Percentiles rank a stretch among this genome's conserved stretches.
Evolutionary conservation across 1,284 basidiomycete species (phyloP).

Genomic region (Leccinum griseonigrum): DNA sequence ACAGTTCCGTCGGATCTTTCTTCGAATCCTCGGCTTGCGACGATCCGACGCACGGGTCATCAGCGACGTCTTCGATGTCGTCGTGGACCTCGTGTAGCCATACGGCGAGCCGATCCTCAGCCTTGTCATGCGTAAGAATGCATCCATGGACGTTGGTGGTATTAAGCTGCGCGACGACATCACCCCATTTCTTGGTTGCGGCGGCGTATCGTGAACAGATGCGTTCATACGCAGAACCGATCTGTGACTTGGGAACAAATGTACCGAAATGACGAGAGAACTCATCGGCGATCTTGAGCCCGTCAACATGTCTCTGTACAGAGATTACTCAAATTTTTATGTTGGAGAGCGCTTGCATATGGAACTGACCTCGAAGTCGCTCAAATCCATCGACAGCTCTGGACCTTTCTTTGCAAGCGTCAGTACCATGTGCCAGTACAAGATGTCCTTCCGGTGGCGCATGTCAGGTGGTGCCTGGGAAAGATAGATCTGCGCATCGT

Average conservation of each 20-base stretch:
- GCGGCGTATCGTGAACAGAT: slow-evolving; percentile 42
- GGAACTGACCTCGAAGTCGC: slow-evolving; percentile 43
- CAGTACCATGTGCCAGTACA: slow-evolving; percentile 55
- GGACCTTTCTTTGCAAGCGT: slow-evolving; percentile 47
- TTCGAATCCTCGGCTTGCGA: slow-evolving; percentile 34
- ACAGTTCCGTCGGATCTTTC: slow-evolving; percentile 40
- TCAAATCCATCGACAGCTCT: slow-evolving; percentile 44
- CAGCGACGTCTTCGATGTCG: slow-evolving; percentile 37
- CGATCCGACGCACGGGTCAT: slow-evolving; percentile 21
- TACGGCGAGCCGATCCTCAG: slow-evolving; percentile 49
- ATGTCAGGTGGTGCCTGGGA: slow-evolving; percentile 56
- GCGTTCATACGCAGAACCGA: slow-evolving; percentile 46
- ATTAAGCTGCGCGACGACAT: slow-evolving; percentile 38
- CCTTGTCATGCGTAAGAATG: slow-evolving; percentile 32
- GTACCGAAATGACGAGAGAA: slow-evolving; percentile 42
- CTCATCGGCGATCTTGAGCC: slow-evolving; percentile 46
- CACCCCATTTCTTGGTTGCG: slow-evolving; percentile 45
- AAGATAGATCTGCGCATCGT: slow-evolving; percentile 55
- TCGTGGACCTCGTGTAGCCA: slow-evolving; percentile 48
- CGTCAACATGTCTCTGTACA: slow-evolving; percentile 39
- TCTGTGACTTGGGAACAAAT: slow-evolving; percentile 43
- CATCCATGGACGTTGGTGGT: slow-evolving; percentile 16
- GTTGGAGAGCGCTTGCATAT: neutral
- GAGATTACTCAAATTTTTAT: neutral
- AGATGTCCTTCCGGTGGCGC: slow-evolving; percentile 50